A percentile compares a stretch with the other conserved stretches of the same genome.
Conservation (phyloP, 1,284 basidiomycete species). For the Tilletia horrida region DNA sequence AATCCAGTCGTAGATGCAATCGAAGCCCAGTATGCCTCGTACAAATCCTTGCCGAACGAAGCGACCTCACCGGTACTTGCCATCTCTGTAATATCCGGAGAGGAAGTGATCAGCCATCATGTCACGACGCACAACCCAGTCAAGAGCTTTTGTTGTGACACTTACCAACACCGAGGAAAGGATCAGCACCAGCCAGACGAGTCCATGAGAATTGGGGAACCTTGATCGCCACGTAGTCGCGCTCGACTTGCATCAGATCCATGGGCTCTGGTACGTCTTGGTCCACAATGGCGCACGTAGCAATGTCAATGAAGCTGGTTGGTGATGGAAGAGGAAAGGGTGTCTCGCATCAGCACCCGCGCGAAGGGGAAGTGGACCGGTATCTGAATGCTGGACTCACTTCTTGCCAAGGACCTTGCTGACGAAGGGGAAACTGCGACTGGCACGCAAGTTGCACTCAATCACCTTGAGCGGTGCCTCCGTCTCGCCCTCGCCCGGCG, state of each 20-base stretch:
- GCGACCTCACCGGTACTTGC: conserved; percentile 97
- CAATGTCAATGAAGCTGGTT: conserved; percentile 78
- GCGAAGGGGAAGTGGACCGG: no score
- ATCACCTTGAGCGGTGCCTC: conserved; percentile 85
- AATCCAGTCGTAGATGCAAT: conserved; percentile 85
- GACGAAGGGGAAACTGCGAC: conserved; percentile 97
- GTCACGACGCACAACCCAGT: neutral
- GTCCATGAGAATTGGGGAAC: conserved; percentile 99
- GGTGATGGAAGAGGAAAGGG: no score
- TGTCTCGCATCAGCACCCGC: no score
- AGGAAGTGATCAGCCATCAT: conserved; percentile 20
- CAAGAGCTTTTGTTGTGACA: conserved; percentile 19
- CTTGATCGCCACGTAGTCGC: conserved; percentile 94
- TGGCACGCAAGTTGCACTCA: conserved; percentile 96
- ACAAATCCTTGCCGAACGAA: conserved; percentile 88
- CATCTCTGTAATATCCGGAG: conserved; percentile 69
- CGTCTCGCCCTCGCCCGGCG: conserved; percentile 62
- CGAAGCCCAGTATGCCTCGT: conserved; percentile 95
- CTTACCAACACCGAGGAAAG: conserved; percentile 86
- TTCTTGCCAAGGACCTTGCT: conserved; percentile 95
- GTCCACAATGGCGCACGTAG: conserved; percentile 85
- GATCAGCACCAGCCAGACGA: conserved; percentile 84
- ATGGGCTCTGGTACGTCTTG: conserved; percentile 84
- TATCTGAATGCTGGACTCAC: no score
- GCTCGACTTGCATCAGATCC: conserved; percentile 85